Base-by-base conservation (phyloP, 163 green algal genomes). In the Chlorella variabilis region DNA sequence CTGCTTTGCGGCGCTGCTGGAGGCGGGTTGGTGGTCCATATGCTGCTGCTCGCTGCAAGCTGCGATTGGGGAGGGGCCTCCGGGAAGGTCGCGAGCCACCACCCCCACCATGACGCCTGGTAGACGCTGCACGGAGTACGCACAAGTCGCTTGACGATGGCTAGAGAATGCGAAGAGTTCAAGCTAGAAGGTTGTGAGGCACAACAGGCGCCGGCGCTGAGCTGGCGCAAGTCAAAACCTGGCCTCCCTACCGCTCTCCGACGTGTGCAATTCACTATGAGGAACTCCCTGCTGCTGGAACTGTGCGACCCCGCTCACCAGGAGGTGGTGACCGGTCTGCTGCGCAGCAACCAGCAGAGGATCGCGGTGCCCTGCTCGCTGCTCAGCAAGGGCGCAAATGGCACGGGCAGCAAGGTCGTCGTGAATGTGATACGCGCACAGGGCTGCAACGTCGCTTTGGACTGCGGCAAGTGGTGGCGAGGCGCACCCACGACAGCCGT, bases 341-440 rank as follows among this genome's bases (percentile, higher is more conserved):
- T 82, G 34, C 29, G 39, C 7, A 75, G 33, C 45, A 31, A 23
- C 42, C 31, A 51, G 39, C 62, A 15, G 45, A 75, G 49, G 31
- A 84, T 80, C 27, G 56, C 78, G 15, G 78, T 84, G 31, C 69
- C 78, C 17, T 84, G 78, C 69, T 48, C 56, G 31, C 17, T 74
- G 42, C 69, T 84, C 4, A 79, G 69, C 58, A 68, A 71, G 9
- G 58, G 27, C 5, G 45, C 63, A 20, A 38, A 23, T 25, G 69
- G 25, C 6, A 34, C 58, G 23, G 69, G 69, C 41, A 75, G 49
- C 58, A 69, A 41, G 25, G 78, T 80, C 13, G 17, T 62, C 0
- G 69, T 80, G 4, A 42, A 31, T 4, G n/a, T 79, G 2, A 36
- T 75, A 0, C 31, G 68, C n/a, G 45, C 8, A 18, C 9, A 18